A percentile compares a stretch with the other conserved stretches of the same genome.
Evolutionary conservation across 2,329 filamentous ascomycete species (phyloP).

Genomic region (Mycosphaerelloides madeirae): DNA sequence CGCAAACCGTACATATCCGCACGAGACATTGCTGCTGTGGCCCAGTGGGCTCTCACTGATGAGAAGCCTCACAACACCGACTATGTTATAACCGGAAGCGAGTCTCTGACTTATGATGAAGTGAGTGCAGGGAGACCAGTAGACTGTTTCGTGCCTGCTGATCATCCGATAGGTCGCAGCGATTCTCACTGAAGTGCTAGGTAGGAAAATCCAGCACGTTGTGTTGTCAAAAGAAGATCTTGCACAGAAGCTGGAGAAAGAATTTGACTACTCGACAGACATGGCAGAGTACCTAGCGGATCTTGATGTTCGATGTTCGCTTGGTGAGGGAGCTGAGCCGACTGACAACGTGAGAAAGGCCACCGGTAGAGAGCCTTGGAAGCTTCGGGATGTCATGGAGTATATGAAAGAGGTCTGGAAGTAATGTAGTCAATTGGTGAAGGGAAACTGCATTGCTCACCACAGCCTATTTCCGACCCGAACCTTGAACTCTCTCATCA

Average conservation of each 20-base stretch:
- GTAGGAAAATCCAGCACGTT: slow-evolving; percentile 9
- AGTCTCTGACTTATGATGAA: slow-evolving; percentile 33
- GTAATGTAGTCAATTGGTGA: too few relatives aligned
- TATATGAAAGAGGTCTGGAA: slow-evolving; percentile 11
- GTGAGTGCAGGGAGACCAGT: slow-evolving; percentile 1
- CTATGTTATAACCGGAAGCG: slow-evolving; percentile 32
- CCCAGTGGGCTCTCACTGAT: slow-evolving; percentile 38
- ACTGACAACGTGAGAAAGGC: slow-evolving; percentile 10
- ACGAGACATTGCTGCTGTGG: slow-evolving; percentile 46
- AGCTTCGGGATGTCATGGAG: slow-evolving; percentile 8
- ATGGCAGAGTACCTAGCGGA: slow-evolving; percentile 13
- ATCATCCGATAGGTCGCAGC: slow-evolving; percentile 5
- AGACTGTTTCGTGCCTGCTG: not conserved
- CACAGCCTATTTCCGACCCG: too few relatives aligned
- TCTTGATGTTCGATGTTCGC: slow-evolving; percentile 11
- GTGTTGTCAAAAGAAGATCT: slow-evolving; percentile 4
- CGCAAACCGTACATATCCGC: slow-evolving; percentile 46
- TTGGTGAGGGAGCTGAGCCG: slow-evolving; percentile 6
- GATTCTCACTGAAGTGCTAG: slow-evolving; percentile 11
- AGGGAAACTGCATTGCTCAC: too few relatives aligned
- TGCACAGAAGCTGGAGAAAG: slow-evolving; percentile 4
- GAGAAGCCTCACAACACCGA: slow-evolving; percentile 40
- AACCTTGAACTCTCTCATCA: too few relatives aligned
- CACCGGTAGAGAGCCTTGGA: slow-evolving; percentile 8
- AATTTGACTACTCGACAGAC: not conserved